phyloP scores from a whole-genome alignment of 2,329 filamentous ascomycete species.

The Aspergillus carbonarius region DNA sequence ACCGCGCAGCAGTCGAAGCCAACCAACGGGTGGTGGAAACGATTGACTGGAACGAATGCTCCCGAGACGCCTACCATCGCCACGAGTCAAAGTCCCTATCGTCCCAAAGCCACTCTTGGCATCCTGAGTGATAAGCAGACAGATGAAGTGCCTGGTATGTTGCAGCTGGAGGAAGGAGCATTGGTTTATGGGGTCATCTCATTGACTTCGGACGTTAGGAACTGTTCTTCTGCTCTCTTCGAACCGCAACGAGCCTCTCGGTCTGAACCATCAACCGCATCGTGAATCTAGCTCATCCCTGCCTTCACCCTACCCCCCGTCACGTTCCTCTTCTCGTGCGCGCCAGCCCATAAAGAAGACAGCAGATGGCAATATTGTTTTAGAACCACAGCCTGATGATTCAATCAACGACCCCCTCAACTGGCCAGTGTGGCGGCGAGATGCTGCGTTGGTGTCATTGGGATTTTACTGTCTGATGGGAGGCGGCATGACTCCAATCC shows the following conservation, averaged over 20 bases:
- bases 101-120: slow-evolving; percentile 63
- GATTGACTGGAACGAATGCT: slow-evolving; percentile 15
- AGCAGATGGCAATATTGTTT: slow-evolving; percentile 75
- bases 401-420: slow-evolving; percentile 89
- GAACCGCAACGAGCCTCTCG: slow-evolving; percentile 62
- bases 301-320: slow-evolving; percentile 44
- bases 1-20: not conserved
- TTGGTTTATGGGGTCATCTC: not conserved
- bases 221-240: slow-evolving; percentile 62
- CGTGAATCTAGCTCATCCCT: slow-evolving; percentile 58
- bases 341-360: slow-evolving; percentile 67
- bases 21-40: slow-evolving; percentile 20
- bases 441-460: slow-evolving; percentile 74
- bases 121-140: slow-evolving; percentile 78
- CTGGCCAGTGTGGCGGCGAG: slow-evolving; percentile 80
- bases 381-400: slow-evolving; percentile 90
- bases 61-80: slow-evolving; percentile 4
- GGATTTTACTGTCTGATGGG: slow-evolving; percentile 93
- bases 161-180: not conserved
- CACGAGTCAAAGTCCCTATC: slow-evolving; percentile 27
- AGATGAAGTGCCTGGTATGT: slow-evolving; percentile 79
- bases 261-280: slow-evolving; percentile 62
- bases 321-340: slow-evolving; percentile 39
- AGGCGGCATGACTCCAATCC: slow-evolving; percentile 84
- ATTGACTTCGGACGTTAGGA: slow-evolving; percentile 40